Conservation (phyloP, 768 basidiomycete species). For the Agaricus blazei region DNA sequence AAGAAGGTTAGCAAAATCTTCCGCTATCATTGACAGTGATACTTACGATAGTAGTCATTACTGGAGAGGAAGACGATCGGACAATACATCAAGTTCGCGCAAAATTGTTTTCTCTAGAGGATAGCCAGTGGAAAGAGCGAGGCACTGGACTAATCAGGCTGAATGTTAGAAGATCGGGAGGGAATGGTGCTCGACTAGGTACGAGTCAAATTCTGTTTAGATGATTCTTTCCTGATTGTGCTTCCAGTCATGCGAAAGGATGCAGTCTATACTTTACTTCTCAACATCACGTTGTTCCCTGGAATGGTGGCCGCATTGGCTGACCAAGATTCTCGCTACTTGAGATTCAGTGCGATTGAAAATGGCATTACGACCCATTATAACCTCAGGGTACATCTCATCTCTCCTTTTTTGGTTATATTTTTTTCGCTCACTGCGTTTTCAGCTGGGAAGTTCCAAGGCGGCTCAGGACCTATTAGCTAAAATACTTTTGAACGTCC, state of each 20-base stretch:
- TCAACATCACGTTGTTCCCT: slow-evolving; percentile 72
- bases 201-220: slow-evolving; percentile 15
- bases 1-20: slow-evolving; percentile 48
- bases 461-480: slow-evolving; percentile 67
- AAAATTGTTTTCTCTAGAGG: slow-evolving; percentile 61
- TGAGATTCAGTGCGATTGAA: slow-evolving; percentile 73
- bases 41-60: slow-evolving; percentile 42
- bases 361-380: slow-evolving; percentile 58
- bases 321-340: slow-evolving; percentile 68
- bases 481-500: slow-evolving; percentile 46
- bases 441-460: slow-evolving; percentile 62
- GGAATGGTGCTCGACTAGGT: slow-evolving; percentile 68
- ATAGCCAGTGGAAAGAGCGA: slow-evolving; percentile 70
- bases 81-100: slow-evolving; percentile 73
- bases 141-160: slow-evolving; percentile 68
- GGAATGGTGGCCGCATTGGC: slow-evolving; percentile 73
- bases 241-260: slow-evolving; percentile 79
- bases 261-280: slow-evolving; percentile 67
- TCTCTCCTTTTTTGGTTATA: slow-evolving; percentile 12
- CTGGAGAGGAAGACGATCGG: slow-evolving; percentile 81
- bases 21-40: slow-evolving; percentile 5
- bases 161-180: slow-evolving; percentile 62
- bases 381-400: slow-evolving; percentile 59
- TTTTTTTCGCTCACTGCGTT: slow-evolving; percentile 3
- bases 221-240: slow-evolving; percentile 4